Percentiles rank a stretch among this genome's conserved stretches.
phyloP scores from a whole-genome alignment of 805 yeast genomes.

The Schizosaccharomyces japonicus region DNA sequence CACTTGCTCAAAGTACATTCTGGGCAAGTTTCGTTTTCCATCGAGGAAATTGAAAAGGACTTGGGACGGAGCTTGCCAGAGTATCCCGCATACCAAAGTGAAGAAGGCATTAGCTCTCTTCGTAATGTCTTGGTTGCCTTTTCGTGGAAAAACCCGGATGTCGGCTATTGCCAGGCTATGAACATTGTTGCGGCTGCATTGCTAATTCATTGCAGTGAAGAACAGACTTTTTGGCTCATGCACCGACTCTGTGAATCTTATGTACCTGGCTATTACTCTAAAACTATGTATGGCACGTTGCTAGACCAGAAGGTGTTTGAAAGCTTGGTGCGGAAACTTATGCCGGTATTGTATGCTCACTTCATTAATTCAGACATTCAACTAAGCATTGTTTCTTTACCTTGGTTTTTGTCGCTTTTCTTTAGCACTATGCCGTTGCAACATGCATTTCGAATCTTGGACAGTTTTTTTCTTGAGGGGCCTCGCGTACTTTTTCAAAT shows the following conservation, averaged over 20 bases:
- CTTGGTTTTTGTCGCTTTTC: constrained; percentile 85
- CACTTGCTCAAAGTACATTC: constrained; percentile 34
- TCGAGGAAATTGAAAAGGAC: constrained; percentile 92
- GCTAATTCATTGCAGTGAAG: constrained; percentile 58
- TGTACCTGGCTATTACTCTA: constrained; percentile 89
- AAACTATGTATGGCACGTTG: constrained; percentile 90
- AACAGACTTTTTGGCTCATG: constrained; percentile 89
- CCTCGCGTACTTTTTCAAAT: constrained; percentile 76
- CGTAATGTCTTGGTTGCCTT: constrained; percentile 80
- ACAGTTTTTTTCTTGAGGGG: constrained; percentile 75
- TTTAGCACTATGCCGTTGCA: constrained; percentile 85
- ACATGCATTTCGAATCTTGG: constrained; percentile 76
- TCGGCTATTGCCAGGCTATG: constrained; percentile 98
- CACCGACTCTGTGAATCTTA: constrained; percentile 59
- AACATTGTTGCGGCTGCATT: constrained; percentile 41
- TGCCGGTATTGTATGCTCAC: constrained; percentile 77
- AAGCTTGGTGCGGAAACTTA: constrained; percentile 59
- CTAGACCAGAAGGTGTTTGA: constrained; percentile 88
- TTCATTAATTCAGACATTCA: constrained; percentile 62
- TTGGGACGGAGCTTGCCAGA: constrained; percentile 86
- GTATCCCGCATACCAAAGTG: constrained; percentile 73
- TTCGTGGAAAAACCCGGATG: constrained; percentile 90
- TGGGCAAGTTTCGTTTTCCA: constrained; percentile 51
- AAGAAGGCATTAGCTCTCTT: constrained; percentile 63
- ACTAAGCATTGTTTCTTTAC: constrained; percentile 76